Evolutionary conservation across 2,329 filamentous ascomycete genomes (phyloP), one percentile per base, ranked within the genome.

Genomic region (Spiromastix sp.): DNA sequence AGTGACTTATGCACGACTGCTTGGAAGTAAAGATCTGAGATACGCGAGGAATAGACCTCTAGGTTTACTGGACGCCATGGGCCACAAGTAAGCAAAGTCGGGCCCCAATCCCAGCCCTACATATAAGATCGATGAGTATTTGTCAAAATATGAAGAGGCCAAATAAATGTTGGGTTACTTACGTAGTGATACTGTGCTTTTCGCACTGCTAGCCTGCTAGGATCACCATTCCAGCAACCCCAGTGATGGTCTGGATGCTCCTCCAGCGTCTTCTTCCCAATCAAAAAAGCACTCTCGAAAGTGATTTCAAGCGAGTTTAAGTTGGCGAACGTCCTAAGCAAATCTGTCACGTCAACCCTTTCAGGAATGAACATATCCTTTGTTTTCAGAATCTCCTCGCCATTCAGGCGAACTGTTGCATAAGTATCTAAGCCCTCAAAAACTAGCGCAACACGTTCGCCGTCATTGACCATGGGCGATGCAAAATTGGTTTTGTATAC

Each of bases 391-490:
- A 85, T 74, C 4, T 66, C 64, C 6, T 65, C 60, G 24, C 75
- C 78, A 48, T 85, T 85, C 21, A 86, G 60, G 18, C 65, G 54
- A n/a, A 84, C 79, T 0, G 69, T 79, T 1, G 81, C 80, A 57
- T 79, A 82, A 0, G 81, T 85, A 56, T 85, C 81, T 30, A 85
- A 64, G 0, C 80, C 81, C 39, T 81, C 77, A 51, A 85, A 84
- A 0, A 68, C 74, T 20, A 85, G 56, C 0, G 80, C 66, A 0
- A 69, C 70, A 43, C 68, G 69, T 34, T 54, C 50, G 13, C 35
- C 35, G n/a, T 26, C 20, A 4, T 29, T 12, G 2, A 48, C 29
- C 10, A 32, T 15, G 12, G 72, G 71, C 2, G 67, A 61, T 2
- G 57, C 24, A 50, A 85, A 84, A 4, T 55, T 66, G 3, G 74